These are phyloP conservation scores for Perkinsela sp. DNA, from an alignment of 208 protist genomes.

Conservation along the genomic window DNA sequence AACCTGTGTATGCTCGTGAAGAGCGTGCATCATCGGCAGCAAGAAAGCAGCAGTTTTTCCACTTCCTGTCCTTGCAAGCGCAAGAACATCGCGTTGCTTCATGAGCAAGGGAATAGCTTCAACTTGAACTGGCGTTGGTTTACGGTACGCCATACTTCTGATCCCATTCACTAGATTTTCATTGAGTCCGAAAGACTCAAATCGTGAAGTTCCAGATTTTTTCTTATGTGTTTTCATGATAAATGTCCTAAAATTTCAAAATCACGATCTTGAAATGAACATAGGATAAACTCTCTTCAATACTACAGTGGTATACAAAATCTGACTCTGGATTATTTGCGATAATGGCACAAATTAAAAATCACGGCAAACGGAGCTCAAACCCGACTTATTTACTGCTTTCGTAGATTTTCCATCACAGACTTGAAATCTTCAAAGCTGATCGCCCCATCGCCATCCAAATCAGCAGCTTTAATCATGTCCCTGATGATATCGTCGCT, in stretches of 20 bases:
- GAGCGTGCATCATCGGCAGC: constrained; percentile 80
- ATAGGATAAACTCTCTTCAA: no score
- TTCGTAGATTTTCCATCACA: constrained; percentile 73
- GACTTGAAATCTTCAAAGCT: constrained; percentile 80
- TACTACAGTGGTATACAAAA: no score
- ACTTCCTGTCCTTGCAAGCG: constrained; percentile 96
- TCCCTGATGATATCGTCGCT: constrained; percentile 84
- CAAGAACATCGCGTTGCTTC: constrained; percentile 87
- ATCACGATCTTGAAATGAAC: no score
- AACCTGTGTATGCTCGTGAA: constrained; percentile 58
- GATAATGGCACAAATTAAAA: no score
- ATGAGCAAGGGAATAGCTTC: constrained; percentile 75
- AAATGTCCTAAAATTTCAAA: no score
- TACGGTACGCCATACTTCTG: constrained; percentile 76
- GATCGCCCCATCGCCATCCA: constrained; percentile 78
- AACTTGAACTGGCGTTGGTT: constrained; percentile 95
- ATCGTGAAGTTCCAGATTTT: constrained; percentile 10
- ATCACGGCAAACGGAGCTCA: no score
- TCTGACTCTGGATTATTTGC: no score
- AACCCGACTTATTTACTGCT: background rate
- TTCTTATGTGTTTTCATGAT: background rate
- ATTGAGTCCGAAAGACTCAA: constrained; percentile 57
- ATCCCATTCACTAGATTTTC: constrained; percentile 69
- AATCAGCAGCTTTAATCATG: constrained; percentile 86
- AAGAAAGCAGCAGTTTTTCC: constrained; percentile 96